phyloP scores from a whole-genome alignment of 1,139 yeast species.

The Lodderomyces oxycetoniae region DNA sequence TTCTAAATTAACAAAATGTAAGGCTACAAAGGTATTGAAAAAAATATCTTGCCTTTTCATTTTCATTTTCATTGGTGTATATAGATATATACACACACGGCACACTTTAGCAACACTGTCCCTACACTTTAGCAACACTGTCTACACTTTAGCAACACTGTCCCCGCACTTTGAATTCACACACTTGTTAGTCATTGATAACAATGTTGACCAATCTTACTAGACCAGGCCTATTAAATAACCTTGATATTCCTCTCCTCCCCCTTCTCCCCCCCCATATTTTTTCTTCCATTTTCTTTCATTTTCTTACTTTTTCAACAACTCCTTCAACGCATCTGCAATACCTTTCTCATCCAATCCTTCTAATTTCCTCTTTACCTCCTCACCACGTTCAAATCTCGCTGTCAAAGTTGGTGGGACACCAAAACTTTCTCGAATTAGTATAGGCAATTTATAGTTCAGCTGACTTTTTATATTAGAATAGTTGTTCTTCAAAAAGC shows the following conservation, averaged over 20 bases:
- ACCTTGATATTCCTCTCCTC: background rate
- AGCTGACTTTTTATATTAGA: conserved; percentile 51
- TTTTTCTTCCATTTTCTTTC: background rate
- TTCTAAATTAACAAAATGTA: no score
- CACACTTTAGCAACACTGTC: no score
- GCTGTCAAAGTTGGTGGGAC: conserved; percentile 70
- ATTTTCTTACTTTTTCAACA: conserved; percentile 26
- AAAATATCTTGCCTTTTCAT: no score
- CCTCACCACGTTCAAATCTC: conserved; percentile 53
- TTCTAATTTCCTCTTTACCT: conserved; percentile 38
- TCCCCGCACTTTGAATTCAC: no score
- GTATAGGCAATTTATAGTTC: conserved; percentile 52
- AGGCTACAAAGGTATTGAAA: no score
- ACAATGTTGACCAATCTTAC: no score
- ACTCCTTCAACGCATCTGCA: conserved; percentile 31
- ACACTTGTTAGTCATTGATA: no score
- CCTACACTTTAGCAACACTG: no score
- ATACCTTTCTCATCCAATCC: conserved; percentile 44
- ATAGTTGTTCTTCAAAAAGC: conserved; percentile 59
- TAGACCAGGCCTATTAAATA: no score
- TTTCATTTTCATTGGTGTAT: no score
- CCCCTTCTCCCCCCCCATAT: background rate
- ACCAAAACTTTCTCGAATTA: conserved; percentile 72
- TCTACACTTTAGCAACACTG: no score
- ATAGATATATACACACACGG: no score